Evolutionary conservation across 495 filamentous ascomycete genomes (phyloP).

Genomic region (Penicillium longicatenatum): DNA sequence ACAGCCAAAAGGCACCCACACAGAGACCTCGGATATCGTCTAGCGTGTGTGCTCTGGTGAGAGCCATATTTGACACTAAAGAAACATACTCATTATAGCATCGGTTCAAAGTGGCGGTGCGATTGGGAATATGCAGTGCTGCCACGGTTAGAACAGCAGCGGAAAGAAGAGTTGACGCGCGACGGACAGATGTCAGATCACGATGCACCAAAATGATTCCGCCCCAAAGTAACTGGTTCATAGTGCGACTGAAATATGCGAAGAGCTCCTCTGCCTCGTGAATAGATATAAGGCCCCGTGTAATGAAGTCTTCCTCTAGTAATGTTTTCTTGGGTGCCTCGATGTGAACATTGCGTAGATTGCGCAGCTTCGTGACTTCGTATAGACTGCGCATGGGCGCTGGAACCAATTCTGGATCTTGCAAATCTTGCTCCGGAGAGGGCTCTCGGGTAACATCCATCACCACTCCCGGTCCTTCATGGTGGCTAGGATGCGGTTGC

Average conservation of each 20-base stretch:
- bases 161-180: conserved; percentile 50
- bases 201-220: conserved; percentile 56
- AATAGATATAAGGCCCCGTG: conserved; percentile 46
- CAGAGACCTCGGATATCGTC: conserved; percentile 56
- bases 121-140: conserved; percentile 54
- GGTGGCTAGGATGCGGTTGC: conserved; percentile 27
- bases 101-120: conserved; percentile 50
- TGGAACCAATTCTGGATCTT: conserved; percentile 50
- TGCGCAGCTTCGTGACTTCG: conserved; percentile 60
- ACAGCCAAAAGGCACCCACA: conserved; percentile 56
- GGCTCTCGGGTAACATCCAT: conserved; percentile 53
- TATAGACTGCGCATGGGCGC: conserved; percentile 62
- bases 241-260: conserved; percentile 54
- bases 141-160: conserved; percentile 56
- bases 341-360: conserved; percentile 48
- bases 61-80: conserved; percentile 52
- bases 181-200: conserved; percentile 50
- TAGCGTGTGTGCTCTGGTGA: conserved; percentile 50
- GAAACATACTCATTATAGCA: conserved; percentile 56
- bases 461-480: conserved; percentile 35
- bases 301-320: conserved; percentile 55
- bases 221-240: conserved; percentile 59
- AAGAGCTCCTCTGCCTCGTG: conserved; percentile 55
- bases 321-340: conserved; percentile 49
- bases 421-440: conserved; percentile 53